Evolutionary conservation across 73 alveolate genomes (phyloP).

Genomic region (Paramecium caudatum): DNA sequence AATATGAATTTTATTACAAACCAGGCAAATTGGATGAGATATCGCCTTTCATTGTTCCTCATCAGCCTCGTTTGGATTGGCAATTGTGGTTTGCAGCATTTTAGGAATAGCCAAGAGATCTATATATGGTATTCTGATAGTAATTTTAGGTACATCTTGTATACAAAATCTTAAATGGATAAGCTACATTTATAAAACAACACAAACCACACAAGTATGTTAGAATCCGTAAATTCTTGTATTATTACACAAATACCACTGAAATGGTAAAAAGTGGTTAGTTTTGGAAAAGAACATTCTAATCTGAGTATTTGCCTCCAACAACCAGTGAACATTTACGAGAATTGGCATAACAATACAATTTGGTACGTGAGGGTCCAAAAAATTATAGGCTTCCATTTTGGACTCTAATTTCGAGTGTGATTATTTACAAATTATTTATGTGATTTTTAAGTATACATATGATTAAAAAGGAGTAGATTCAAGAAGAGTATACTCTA

Average conservation of each 20-base stretch:
- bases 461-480: constrained; percentile 15
- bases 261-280: constrained; percentile 27
- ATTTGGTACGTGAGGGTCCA: neutral
- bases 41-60: constrained; percentile 84
- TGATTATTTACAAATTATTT: constrained; percentile 8
- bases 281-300: neutral
- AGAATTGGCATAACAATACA: neutral
- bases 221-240: constrained; percentile 74
- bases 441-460: too few relatives aligned
- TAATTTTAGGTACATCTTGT: constrained; percentile 70
- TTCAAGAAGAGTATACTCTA: neutral
- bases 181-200: constrained; percentile 74
- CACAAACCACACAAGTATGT: constrained; percentile 79
- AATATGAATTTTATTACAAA: constrained; percentile 82
- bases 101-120: constrained; percentile 36
- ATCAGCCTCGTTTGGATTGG: constrained; percentile 94
- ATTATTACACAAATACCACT: constrained; percentile 71
- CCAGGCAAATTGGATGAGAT: constrained; percentile 77
- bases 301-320: neutral
- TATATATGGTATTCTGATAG: constrained; percentile 41
- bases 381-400: neutral
- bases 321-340: neutral
- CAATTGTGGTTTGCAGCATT: constrained; percentile 90
- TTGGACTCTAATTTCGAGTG: neutral
- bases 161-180: constrained; percentile 67